phyloP scores from a whole-genome alignment of 2,329 filamentous ascomycete genomes.

The Xylariaceae sp. region DNA sequence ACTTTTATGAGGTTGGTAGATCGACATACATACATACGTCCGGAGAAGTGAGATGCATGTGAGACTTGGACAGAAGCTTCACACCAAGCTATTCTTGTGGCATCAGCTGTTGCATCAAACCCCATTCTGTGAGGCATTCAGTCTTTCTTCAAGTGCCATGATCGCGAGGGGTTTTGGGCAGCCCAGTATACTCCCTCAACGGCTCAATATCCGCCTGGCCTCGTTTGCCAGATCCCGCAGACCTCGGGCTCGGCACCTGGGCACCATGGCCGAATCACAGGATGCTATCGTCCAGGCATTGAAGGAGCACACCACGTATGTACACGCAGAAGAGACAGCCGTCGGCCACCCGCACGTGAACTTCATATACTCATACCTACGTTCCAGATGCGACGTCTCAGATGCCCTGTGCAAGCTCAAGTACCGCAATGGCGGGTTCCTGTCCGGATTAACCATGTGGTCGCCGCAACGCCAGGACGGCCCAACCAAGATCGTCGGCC shows the following conservation, averaged over 20 bases:
- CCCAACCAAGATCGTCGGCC: constrained; percentile 48
- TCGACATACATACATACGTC: too few species aligned
- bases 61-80: too few species aligned
- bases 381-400: constrained; percentile 42
- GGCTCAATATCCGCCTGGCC: not conserved
- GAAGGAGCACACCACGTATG: constrained; percentile 30
- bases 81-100: too few species aligned
- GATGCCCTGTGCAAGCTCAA: constrained; percentile 49
- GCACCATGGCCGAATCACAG: constrained; percentile 14
- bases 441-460: constrained; percentile 50
- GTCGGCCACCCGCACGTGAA: not conserved
- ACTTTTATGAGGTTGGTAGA: too few species aligned
- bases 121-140: too few species aligned
- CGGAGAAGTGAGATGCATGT: too few species aligned
- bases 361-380: not conserved
- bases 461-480: constrained; percentile 48
- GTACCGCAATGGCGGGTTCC: constrained; percentile 46
- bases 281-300: constrained; percentile 29
- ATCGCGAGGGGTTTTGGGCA: too few species aligned
- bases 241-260: constrained; percentile 3
- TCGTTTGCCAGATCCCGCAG: not conserved
- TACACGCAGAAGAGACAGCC: too few species aligned
- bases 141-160: too few species aligned
- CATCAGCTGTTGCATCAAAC: too few species aligned
- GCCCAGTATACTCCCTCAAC: too few species aligned